phyloP scores from a whole-genome alignment of 169 alveolate species.

The Miamiensis avidus region DNA sequence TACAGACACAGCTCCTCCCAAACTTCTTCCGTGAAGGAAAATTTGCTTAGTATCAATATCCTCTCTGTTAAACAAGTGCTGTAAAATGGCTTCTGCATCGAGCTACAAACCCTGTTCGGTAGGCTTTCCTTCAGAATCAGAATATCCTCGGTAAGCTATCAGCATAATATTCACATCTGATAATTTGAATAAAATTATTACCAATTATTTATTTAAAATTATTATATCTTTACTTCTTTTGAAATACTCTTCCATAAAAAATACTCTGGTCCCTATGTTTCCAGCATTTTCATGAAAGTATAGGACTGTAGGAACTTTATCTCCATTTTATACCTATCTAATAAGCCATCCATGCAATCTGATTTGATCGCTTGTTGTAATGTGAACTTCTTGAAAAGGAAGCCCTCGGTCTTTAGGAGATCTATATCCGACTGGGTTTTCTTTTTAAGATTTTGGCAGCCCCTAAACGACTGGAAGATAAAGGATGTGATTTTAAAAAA shows the following conservation, averaged over 20 bases:
- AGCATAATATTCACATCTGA: conserved; percentile 71
- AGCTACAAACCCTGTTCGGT: conserved; percentile 78
- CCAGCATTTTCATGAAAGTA: conserved; percentile 91
- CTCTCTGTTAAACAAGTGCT: conserved; percentile 54
- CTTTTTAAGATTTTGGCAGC: conserved; percentile 5
- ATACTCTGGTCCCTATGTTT: conserved; percentile 82
- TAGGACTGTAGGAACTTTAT: conserved; percentile 70
- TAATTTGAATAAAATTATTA: not conserved
- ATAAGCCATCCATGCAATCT: conserved; percentile 83
- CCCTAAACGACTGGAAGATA: conserved; percentile 2
- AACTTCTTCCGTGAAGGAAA: conserved; percentile 78
- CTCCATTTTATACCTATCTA: conserved; percentile 29
- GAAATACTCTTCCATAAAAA: conserved; percentile 54
- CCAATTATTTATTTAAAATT: too few relatives aligned
- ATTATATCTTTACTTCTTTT: not conserved
- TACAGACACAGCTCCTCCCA: conserved; percentile 90
- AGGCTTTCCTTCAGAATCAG: conserved; percentile 83
- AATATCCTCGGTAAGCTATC: conserved; percentile 87
- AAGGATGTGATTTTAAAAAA: conserved; percentile 1
- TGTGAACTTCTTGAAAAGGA: conserved; percentile 60
- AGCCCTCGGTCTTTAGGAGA: conserved; percentile 61
- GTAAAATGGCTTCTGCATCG: conserved; percentile 82
- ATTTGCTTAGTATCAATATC: conserved; percentile 70
- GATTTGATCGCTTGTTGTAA: conserved; percentile 65
- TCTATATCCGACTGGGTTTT: conserved; percentile 48